These are phyloP conservation scores for Lachnellula cervina DNA, from an alignment of 2,329 filamentous ascomycete species.

Conservation along the genomic window DNA sequence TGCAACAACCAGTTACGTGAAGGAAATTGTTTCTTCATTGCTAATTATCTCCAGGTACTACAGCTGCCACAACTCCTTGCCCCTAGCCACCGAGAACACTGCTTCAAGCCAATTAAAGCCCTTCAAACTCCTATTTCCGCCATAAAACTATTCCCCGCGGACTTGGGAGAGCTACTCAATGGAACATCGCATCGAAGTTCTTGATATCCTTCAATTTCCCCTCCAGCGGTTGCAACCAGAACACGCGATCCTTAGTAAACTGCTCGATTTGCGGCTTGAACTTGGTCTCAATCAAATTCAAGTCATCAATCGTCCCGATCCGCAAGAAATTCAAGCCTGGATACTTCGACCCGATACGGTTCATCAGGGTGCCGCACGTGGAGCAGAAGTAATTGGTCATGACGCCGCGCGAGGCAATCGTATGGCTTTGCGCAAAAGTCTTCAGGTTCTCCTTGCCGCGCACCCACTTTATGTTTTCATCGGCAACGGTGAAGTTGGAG, in stretches of 20 bases:
- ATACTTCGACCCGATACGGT: constrained; percentile 41
- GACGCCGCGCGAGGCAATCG: constrained; percentile 38
- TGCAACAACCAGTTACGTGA: no score
- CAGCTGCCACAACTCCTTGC: no score
- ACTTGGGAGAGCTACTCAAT: no score
- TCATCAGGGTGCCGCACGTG: constrained; percentile 57
- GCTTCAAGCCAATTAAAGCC: no score
- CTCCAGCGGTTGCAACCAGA: constrained; percentile 37
- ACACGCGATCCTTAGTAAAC: constrained; percentile 47
- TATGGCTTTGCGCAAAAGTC: constrained; percentile 41
- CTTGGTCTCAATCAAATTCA: constrained; percentile 50
- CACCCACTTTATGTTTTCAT: constrained; percentile 42
- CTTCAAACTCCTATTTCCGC: no score
- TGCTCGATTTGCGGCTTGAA: constrained; percentile 50
- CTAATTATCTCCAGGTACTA: no score
- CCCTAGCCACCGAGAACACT: no score
- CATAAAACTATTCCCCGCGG: no score
- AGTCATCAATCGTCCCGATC: constrained; percentile 60
- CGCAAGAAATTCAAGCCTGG: constrained; percentile 46
- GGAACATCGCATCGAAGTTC: no score
- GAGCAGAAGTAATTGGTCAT: constrained; percentile 62
- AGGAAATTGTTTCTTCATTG: no score
- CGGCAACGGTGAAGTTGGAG: constrained; percentile 49
- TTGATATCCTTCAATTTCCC: no score
- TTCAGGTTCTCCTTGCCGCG: constrained; percentile 49